phyloP scores from a whole-genome alignment of 495 filamentous ascomycete species.

The Neurospora discreta region DNA sequence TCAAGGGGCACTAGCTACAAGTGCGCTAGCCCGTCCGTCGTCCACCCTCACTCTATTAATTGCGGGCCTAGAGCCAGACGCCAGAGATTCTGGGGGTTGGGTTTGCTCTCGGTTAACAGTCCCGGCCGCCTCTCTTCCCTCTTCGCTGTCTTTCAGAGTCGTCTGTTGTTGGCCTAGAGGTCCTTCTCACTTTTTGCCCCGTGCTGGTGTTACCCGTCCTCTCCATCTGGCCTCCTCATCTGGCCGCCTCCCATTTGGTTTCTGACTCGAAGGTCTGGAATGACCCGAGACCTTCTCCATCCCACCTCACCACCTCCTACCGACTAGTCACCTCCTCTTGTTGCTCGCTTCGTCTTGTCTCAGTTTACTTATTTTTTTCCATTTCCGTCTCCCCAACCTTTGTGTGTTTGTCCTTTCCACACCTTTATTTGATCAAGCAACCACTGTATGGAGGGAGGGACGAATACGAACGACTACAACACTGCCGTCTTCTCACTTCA shows the following conservation, averaged over 20 bases:
- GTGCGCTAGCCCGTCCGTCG: background rate
- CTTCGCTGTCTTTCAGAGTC: background rate
- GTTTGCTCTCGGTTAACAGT: background rate
- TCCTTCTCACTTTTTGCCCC: background rate
- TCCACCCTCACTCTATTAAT: background rate
- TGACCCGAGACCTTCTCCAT: background rate
- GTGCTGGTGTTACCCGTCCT: background rate
- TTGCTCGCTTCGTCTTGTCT: background rate
- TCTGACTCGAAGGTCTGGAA: background rate
- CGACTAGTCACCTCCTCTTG: background rate
- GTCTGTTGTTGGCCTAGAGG: background rate
- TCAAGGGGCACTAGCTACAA: background rate
- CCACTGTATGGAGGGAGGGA: background rate
- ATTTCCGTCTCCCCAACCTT: background rate
- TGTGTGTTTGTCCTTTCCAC: background rate
- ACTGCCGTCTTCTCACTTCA: background rate
- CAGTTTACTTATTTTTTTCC: background rate
- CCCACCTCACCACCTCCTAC: background rate
- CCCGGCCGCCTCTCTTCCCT: background rate
- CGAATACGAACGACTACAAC: background rate
- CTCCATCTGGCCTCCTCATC: background rate
- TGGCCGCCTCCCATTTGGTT: background rate
- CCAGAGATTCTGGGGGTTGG: background rate
- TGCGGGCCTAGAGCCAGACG: background rate
- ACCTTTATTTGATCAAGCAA: background rate